Conservation (phyloP, 345 rosid species). For the Citrus sp. region DNA sequence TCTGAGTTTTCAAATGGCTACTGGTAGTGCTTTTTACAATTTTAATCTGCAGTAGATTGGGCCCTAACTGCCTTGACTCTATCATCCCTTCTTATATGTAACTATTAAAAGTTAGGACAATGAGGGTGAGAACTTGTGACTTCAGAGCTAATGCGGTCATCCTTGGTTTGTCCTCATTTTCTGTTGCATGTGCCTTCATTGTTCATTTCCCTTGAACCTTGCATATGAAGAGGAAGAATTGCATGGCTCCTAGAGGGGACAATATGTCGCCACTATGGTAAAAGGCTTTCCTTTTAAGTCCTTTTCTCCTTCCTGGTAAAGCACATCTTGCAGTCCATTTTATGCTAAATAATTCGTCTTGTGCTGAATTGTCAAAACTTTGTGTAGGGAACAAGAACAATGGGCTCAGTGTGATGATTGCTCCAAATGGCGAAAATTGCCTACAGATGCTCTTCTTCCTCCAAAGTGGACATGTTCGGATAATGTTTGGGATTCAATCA, state of each 20-base stretch:
- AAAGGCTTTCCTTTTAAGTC: neutral
- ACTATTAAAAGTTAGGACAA: neutral
- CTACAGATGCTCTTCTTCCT: conserved; percentile 65
- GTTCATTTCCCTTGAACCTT: neutral
- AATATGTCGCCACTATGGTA: neutral
- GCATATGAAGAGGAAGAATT: conserved; percentile 1
- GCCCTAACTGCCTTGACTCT: neutral
- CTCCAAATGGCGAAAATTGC: conserved; percentile 82
- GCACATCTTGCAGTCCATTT: neutral
- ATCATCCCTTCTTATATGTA: neutral
- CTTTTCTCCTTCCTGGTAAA: neutral
- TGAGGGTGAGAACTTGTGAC: neutral
- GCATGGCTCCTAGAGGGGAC: neutral
- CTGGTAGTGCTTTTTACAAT: neutral
- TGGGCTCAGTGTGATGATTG: conserved; percentile 92
- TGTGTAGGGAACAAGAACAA: conserved; percentile 60
- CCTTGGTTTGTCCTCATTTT: neutral
- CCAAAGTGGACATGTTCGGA: conserved; percentile 72
- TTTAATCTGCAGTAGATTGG: neutral
- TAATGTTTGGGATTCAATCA: conserved; percentile 69
- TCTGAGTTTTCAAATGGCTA: neutral
- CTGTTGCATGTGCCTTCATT: neutral
- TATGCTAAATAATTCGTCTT: neutral
- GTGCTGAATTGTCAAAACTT: conserved; percentile 10
- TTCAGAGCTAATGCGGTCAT: neutral